A percentile compares a stretch with the other conserved stretches of the same genome.
Evolutionary conservation across 306 rosid species (phyloP).

Genomic region (Gastrolobium villosum): DNA sequence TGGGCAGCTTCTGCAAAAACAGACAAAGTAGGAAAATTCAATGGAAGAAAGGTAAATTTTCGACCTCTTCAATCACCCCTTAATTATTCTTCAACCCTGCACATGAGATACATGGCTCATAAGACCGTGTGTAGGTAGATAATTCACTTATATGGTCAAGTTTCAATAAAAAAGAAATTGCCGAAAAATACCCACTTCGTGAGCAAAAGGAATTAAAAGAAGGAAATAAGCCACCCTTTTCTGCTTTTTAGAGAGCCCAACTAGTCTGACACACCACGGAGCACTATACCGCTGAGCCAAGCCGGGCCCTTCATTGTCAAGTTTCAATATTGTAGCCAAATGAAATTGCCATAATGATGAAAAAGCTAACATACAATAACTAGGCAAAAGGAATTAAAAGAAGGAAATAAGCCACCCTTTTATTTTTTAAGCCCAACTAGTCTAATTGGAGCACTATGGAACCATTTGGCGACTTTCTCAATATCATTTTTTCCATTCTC

Average conservation of each 20-base stretch:
- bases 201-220: too few relatives aligned
- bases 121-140: background rate
- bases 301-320: too few relatives aligned
- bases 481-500: too few relatives aligned
- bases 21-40: slow-evolving; percentile 73
- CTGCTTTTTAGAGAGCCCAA: too few relatives aligned
- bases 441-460: too few relatives aligned
- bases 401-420: background rate
- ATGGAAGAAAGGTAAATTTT: slow-evolving; percentile 68
- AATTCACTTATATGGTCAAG: background rate
- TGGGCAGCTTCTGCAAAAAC: slow-evolving; percentile 88
- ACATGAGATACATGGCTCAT: background rate
- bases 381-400: background rate
- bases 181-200: too few relatives aligned
- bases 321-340: slow-evolving; percentile 11
- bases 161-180: background rate
- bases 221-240: too few relatives aligned
- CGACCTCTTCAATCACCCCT: background rate
- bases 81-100: background rate
- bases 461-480: too few relatives aligned
- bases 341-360: background rate
- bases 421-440: too few relatives aligned
- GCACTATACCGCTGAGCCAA: too few relatives aligned
- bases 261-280: too few relatives aligned
- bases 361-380: background rate